These are phyloP conservation scores for Russula vinacea DNA, from an alignment of 768 basidiomycete species.

Conservation along the genomic window DNA sequence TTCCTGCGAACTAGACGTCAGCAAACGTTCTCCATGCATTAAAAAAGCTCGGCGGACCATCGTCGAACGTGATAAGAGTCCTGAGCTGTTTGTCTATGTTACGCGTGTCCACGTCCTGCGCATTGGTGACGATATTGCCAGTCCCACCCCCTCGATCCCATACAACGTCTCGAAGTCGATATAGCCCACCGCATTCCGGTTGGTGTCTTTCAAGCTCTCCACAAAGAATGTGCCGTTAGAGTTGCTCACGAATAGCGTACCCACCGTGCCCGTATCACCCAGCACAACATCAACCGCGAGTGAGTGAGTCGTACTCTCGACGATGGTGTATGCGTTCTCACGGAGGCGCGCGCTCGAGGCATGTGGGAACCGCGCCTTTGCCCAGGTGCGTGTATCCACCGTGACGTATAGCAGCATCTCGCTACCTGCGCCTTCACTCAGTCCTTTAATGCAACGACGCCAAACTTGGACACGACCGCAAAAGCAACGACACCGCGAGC, in stretches of 20 bases:
- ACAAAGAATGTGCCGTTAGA: slow-evolving; percentile 96
- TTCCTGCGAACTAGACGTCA: slow-evolving; percentile 40
- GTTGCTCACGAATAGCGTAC: slow-evolving; percentile 93
- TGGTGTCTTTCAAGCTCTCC: slow-evolving; percentile 86
- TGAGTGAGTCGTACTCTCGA: slow-evolving; percentile 91
- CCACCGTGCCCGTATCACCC: slow-evolving; percentile 59
- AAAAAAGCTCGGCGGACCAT: slow-evolving; percentile 45
- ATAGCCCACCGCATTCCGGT: slow-evolving; percentile 81
- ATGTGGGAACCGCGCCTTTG: slow-evolving; percentile 90
- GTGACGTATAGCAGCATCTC: slow-evolving; percentile 87
- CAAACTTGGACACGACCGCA: slow-evolving; percentile 89
- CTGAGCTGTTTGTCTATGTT: slow-evolving; percentile 67
- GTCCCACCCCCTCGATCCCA: slow-evolving; percentile 84
- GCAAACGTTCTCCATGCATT: slow-evolving; percentile 2
- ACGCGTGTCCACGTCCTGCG: slow-evolving; percentile 75
- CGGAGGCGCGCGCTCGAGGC: slow-evolving; percentile 71
- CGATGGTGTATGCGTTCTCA: slow-evolving; percentile 94
- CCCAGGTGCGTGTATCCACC: slow-evolving; percentile 80
- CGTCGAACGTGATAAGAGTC: slow-evolving; percentile 86
- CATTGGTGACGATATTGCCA: slow-evolving; percentile 88
- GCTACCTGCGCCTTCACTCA: slow-evolving; percentile 50
- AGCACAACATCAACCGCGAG: slow-evolving; percentile 91
- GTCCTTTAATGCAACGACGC: slow-evolving; percentile 86
- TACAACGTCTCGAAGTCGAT: slow-evolving; percentile 91
- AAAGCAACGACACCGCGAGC: slow-evolving; percentile 89